Conservation (phyloP, 208 protist genomes). For the Leishmania martiniquensis region DNA sequence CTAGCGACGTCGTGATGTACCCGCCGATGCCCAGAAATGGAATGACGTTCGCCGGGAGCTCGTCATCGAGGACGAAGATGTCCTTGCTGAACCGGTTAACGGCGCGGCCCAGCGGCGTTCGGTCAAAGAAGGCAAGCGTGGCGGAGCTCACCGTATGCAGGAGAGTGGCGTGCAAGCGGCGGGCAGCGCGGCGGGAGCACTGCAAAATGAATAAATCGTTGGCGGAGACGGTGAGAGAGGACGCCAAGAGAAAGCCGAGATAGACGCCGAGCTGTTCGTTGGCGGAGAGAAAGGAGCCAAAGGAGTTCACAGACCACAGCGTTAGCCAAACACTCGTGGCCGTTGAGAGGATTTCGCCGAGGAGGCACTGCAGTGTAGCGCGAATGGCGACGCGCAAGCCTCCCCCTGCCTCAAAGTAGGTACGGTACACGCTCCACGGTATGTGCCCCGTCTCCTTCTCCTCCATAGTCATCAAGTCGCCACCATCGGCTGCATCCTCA, state of each 20-base stretch:
- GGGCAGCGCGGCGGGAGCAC: slow-evolving; percentile 36
- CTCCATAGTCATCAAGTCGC: slow-evolving; percentile 61
- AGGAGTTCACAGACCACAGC: slow-evolving; percentile 59
- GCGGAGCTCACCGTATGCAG: slow-evolving; percentile 44
- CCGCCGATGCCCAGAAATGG: slow-evolving; percentile 49
- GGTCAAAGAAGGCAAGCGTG: slow-evolving; percentile 93
- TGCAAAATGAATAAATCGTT: slow-evolving; percentile 24
- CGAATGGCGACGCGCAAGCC: slow-evolving; percentile 23
- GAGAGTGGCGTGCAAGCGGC: slow-evolving; percentile 54
- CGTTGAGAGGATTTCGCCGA: slow-evolving; percentile 31
- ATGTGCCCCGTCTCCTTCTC: slow-evolving; percentile 69
- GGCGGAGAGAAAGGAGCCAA: slow-evolving; percentile 19
- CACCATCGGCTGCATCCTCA: slow-evolving; percentile 7
- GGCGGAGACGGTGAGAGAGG: slow-evolving; percentile 9
- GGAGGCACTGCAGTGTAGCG: slow-evolving; percentile 32
- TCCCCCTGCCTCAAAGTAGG: slow-evolving; percentile 51
- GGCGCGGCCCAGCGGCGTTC: slow-evolving; percentile 92
- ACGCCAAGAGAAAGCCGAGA: slow-evolving; percentile 1
- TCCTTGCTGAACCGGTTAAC: slow-evolving; percentile 96
- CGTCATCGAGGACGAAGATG: slow-evolving; percentile 74
- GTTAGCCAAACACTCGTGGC: slow-evolving; percentile 49
- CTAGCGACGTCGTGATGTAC: slow-evolving; percentile 51
- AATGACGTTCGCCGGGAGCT: slow-evolving; percentile 33
- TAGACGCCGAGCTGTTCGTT: slow-evolving; percentile 31
- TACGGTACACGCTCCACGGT: slow-evolving; percentile 40